Conservation (phyloP, 2,329 filamentous ascomycete species). For the Gaeumannomyces tritici region DNA sequence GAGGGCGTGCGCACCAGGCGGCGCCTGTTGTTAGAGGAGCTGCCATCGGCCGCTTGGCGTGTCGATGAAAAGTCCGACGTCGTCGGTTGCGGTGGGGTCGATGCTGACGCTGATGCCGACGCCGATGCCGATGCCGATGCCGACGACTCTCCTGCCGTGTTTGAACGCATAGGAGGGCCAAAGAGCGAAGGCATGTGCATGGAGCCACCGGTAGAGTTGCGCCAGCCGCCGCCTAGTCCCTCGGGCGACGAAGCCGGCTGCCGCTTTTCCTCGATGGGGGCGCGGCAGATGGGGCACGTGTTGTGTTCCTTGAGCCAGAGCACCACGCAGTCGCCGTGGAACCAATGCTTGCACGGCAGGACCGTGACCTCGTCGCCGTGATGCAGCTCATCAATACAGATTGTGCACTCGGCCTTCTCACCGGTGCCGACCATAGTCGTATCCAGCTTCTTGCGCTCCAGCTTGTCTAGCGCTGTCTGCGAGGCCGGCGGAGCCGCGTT, state of each 20-base stretch:
- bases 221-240: neutral
- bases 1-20: constrained; percentile 7
- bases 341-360: constrained; percentile 88
- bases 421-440: constrained; percentile 56
- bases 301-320: constrained; percentile 86
- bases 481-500: constrained; percentile 78
- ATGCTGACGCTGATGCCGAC: too few relatives aligned
- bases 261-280: constrained; percentile 35
- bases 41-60: neutral
- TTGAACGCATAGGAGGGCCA: neutral
- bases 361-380: constrained; percentile 64
- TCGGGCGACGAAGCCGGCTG: neutral
- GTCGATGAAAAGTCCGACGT: neutral
- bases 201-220: neutral
- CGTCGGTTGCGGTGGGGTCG: neutral
- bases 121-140: neutral
- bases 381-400: constrained; percentile 82
- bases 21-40: constrained; percentile 1
- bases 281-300: constrained; percentile 77
- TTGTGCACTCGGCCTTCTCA: constrained; percentile 76
- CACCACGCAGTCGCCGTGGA: constrained; percentile 73
- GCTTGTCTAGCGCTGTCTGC: constrained; percentile 58
- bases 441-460: constrained; percentile 64
- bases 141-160: neutral
- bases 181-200: neutral